A percentile compares a stretch with the other conserved stretches of the same genome.
Evolutionary conservation across 768 basidiomycete genomes (phyloP).

Genomic region (Hygrophorus pudorinus): DNA sequence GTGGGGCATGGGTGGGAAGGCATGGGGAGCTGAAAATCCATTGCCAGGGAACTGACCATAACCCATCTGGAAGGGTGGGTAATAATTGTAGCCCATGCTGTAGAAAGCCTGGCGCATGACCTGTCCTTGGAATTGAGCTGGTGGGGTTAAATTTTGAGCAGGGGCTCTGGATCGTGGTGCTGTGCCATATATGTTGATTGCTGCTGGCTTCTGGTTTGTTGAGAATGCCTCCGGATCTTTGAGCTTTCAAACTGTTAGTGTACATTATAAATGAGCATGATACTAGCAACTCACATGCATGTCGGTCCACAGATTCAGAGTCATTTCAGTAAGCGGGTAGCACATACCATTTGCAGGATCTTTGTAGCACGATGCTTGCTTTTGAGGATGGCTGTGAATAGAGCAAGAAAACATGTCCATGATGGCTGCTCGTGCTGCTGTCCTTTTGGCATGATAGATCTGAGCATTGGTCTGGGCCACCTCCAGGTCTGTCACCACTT

Average conservation of each 20-base stretch:
- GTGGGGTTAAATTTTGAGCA: too few species aligned
- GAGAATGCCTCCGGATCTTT: background rate
- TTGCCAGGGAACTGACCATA: too few species aligned
- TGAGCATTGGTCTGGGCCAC: background rate
- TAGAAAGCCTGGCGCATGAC: too few species aligned
- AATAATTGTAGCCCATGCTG: too few species aligned
- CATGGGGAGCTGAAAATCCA: too few species aligned
- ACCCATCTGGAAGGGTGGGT: too few species aligned
- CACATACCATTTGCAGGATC: background rate
- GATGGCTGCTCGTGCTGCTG: background rate
- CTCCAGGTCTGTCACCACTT: too few species aligned
- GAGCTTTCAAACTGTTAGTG: background rate
- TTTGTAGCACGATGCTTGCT: background rate
- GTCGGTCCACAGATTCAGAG: background rate
- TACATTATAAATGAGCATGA: background rate
- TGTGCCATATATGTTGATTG: background rate
- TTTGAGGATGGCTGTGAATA: background rate
- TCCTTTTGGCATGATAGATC: background rate
- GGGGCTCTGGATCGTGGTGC: background rate
- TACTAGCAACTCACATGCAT: background rate
- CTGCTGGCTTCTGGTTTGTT: background rate
- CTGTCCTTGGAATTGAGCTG: too few species aligned
- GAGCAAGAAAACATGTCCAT: background rate
- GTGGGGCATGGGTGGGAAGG: too few species aligned
- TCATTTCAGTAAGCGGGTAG: background rate